A percentile compares a stretch with the other conserved stretches of the same genome.
Evolutionary conservation across 768 basidiomycete species (phyloP).

Genomic region (Obba rivulosa): DNA sequence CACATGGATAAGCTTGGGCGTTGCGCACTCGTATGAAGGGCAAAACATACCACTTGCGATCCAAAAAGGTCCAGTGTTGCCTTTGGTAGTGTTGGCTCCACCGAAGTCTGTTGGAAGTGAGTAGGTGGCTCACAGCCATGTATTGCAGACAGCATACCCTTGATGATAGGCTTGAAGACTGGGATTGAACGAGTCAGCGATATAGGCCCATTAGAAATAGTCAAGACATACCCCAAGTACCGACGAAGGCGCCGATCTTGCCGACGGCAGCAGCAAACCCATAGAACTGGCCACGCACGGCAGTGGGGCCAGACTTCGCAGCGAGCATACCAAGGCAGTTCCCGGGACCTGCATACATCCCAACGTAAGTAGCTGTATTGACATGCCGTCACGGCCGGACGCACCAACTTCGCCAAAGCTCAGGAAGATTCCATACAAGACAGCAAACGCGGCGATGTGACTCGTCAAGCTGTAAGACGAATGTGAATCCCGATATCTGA

Average conservation of each 20-base stretch:
- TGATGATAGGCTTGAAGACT: slow-evolving; percentile 67
- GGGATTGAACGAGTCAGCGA: not conserved
- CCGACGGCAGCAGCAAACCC: slow-evolving; percentile 83
- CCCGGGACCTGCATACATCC: slow-evolving; percentile 53
- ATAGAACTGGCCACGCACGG: slow-evolving; percentile 81
- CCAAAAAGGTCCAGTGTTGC: slow-evolving; percentile 87
- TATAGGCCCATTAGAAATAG: slow-evolving; percentile 4
- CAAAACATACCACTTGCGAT: slow-evolving; percentile 57
- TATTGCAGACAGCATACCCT: slow-evolving; percentile 30
- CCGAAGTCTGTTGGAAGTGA: slow-evolving; percentile 48
- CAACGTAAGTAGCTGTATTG: not conserved
- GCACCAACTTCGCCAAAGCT: slow-evolving; percentile 81
- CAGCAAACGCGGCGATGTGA: slow-evolving; percentile 72
- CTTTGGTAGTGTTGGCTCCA: slow-evolving; percentile 42
- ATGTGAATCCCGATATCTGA: not conserved
- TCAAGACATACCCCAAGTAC: slow-evolving; percentile 63
- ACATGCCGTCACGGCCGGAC: slow-evolving; percentile 6
- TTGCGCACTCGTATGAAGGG: not conserved
- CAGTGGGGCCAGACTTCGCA: slow-evolving; percentile 81
- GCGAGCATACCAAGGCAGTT: slow-evolving; percentile 85
- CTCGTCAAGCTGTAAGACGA: slow-evolving; percentile 39
- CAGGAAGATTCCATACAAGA: slow-evolving; percentile 89
- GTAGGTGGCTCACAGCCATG: not conserved
- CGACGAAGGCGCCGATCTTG: slow-evolving; percentile 79
- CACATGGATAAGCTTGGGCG: not conserved